Evolutionary conservation across 495 filamentous ascomycete species (phyloP).

Genomic region (Penicillium steckii): DNA sequence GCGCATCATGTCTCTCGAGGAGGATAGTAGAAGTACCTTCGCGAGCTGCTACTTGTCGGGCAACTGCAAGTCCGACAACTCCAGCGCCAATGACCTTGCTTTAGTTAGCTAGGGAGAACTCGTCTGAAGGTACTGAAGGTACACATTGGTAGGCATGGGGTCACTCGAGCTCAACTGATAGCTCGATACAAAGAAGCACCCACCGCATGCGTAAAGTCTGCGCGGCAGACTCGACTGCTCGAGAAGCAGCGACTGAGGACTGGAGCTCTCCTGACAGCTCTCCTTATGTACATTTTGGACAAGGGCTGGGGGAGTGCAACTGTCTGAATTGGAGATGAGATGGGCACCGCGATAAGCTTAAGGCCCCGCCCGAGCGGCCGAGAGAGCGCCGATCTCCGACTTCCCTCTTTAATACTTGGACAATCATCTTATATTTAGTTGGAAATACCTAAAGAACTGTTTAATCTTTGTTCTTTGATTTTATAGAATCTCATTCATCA

Average conservation of each 20-base stretch:
- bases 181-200: conserved; percentile 10
- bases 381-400: conserved; percentile 4
- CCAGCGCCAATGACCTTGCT: conserved; percentile 81
- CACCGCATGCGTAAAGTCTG: conserved; percentile 85
- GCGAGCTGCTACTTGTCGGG: conserved; percentile 66
- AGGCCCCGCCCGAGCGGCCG: conserved; percentile 4
- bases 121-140: neutral
- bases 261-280: conserved; percentile 13
- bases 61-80: conserved; percentile 88
- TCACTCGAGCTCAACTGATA: no score
- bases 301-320: neutral
- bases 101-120: conserved; percentile 8
- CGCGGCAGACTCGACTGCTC: conserved; percentile 30
- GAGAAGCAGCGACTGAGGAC: conserved; percentile 37
- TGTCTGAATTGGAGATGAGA: conserved; percentile 7
- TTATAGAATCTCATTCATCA: no score
- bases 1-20: conserved; percentile 72
- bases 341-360: conserved; percentile 3
- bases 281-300: conserved; percentile 16
- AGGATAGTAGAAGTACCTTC: conserved; percentile 69
- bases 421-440: no score
- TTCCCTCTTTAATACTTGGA: no score
- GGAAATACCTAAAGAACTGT: no score
- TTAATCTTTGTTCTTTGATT: no score
- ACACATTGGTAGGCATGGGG: no score